A percentile compares a stretch with the other conserved stretches of the same genome.
Conservation (phyloP, 2,329 filamentous ascomycete genomes). For the Didymella pomorum region DNA sequence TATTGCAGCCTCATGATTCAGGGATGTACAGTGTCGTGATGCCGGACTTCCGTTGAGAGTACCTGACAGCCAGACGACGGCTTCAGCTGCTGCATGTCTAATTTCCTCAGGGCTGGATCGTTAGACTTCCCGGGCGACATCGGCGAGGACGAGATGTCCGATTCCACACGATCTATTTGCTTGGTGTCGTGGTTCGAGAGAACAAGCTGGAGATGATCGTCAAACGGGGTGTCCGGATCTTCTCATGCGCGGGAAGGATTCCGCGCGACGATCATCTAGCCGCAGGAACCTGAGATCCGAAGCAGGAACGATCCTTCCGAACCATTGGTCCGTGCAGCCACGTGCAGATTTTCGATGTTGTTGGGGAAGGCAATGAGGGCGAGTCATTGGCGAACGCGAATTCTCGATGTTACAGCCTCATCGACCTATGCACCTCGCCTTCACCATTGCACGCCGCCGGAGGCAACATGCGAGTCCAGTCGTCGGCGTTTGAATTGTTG, state of each 20-base stretch:
- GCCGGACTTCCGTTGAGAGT: constrained; percentile 11
- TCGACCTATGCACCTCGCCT: neutral
- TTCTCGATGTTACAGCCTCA: constrained; percentile 10
- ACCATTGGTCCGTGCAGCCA: constrained; percentile 13
- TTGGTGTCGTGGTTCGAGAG: neutral
- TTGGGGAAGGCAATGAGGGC: neutral
- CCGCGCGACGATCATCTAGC: constrained; percentile 7
- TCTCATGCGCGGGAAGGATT: constrained; percentile 8
- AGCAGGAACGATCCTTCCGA: constrained; percentile 8
- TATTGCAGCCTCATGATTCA: constrained; percentile 2
- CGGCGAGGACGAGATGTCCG: constrained; percentile 1
- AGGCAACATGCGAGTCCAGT: constrained; percentile 1
- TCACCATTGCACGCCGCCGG: neutral
- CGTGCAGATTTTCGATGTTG: neutral
- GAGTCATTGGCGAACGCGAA: constrained; percentile 11
- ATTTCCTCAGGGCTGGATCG: neutral
- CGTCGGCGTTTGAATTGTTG: neutral
- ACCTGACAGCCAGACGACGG: constrained; percentile 2
- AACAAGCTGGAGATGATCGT: neutral
- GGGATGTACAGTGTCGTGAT: neutral
- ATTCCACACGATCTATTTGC: neutral
- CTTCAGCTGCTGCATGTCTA: neutral
- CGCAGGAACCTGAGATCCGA: neutral
- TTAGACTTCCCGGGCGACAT: neutral
- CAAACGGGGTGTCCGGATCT: neutral